These are phyloP conservation scores for Huntiella savannae DNA, from an alignment of 2,329 filamentous ascomycete genomes.

Conservation along the genomic window DNA sequence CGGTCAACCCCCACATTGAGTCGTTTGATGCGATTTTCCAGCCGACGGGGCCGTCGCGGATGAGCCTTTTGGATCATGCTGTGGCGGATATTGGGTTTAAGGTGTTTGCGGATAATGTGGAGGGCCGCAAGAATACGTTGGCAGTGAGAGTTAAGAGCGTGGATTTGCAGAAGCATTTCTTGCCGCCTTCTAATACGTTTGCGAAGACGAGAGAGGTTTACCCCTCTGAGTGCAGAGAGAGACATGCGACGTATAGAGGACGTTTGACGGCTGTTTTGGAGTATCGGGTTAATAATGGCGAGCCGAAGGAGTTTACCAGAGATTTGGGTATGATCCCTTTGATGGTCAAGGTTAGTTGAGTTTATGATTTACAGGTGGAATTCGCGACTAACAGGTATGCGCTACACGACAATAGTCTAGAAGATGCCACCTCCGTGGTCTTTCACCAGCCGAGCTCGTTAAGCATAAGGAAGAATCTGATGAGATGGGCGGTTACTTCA, in stretches of 20 bases:
- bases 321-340: slow-evolving; percentile 81
- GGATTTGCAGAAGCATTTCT: slow-evolving; percentile 59
- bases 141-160: slow-evolving; percentile 64
- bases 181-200: slow-evolving; percentile 70
- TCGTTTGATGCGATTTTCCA: slow-evolving; percentile 81
- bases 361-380: background rate
- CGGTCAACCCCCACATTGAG: slow-evolving; percentile 83
- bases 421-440: slow-evolving; percentile 72
- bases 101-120: slow-evolving; percentile 57
- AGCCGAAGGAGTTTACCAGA: slow-evolving; percentile 62
- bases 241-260: slow-evolving; percentile 79
- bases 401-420: slow-evolving; percentile 42
- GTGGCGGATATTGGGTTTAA: slow-evolving; percentile 81
- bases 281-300: slow-evolving; percentile 70
- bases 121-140: slow-evolving; percentile 50
- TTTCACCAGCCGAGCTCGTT: slow-evolving; percentile 66
- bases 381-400: slow-evolving; percentile 1
- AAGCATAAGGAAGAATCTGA: slow-evolving; percentile 85
- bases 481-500: slow-evolving; percentile 89
- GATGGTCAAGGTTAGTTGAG: slow-evolving; percentile 62
- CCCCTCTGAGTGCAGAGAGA: slow-evolving; percentile 83
- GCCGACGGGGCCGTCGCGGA: slow-evolving; percentile 1
- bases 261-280: slow-evolving; percentile 69
- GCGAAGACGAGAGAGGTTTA: slow-evolving; percentile 69
- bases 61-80: slow-evolving; percentile 43